A percentile compares a stretch with the other conserved stretches of the same genome.
These are phyloP conservation scores for Diaporthe sp. DNA, from an alignment of 2,329 filamentous ascomycete genomes.

Conservation along the genomic window DNA sequence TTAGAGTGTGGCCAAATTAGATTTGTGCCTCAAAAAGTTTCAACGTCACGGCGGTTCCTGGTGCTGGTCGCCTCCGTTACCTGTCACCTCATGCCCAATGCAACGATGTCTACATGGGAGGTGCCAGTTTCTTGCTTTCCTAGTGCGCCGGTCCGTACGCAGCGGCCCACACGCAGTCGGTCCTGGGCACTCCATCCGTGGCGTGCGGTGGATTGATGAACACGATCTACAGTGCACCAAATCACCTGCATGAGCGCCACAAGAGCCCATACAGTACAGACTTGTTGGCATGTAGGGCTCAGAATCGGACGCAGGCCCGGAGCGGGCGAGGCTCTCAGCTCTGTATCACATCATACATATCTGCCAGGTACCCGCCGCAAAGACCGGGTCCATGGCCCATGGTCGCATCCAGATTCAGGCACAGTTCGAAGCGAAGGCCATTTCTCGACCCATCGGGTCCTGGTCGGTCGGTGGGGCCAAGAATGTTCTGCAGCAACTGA, in stretches of 20 bases:
- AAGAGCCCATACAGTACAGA: conserved; percentile 1
- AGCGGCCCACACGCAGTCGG: conserved; percentile 9
- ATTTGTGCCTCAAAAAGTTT: conserved; percentile 32
- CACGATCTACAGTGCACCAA: conserved; percentile 18
- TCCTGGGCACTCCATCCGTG: conserved; percentile 14
- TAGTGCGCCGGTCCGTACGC: conserved; percentile 15
- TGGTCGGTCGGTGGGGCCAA: conserved; percentile 17
- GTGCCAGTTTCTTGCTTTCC: conserved; percentile 23
- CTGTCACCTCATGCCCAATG: conserved; percentile 28
- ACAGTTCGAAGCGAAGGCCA: conserved; percentile 26
- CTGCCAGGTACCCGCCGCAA: conserved; percentile 30
- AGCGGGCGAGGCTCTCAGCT: conserved; percentile 26
- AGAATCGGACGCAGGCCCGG: neutral
- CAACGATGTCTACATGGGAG: conserved; percentile 27
- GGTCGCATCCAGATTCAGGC: conserved; percentile 18
- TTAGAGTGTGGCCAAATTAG: conserved; percentile 14
- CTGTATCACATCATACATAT: conserved; percentile 29
- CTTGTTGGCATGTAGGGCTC: neutral
- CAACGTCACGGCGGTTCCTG: conserved; percentile 35
- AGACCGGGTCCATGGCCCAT: conserved; percentile 15
- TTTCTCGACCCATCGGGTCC: conserved; percentile 12
- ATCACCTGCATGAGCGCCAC: conserved; percentile 33
- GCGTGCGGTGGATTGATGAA: conserved; percentile 17
- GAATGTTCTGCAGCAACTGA: conserved; percentile 34
- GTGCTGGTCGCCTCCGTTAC: conserved; percentile 4